phyloP scores from a whole-genome alignment of 192 early-diverging fungal genomes.

The Rhizophagus sp. region DNA sequence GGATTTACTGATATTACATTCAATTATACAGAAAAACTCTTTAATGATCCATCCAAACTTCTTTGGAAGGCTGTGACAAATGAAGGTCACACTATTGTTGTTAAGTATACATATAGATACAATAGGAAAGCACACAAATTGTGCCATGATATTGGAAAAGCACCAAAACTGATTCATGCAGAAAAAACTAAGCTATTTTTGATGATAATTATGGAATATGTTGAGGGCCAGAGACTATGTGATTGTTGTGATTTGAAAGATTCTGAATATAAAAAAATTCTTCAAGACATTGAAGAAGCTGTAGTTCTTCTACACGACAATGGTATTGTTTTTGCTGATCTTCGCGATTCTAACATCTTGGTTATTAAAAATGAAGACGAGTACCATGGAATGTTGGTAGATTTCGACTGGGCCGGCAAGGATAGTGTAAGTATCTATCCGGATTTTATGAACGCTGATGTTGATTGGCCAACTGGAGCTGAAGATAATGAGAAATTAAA shows the following conservation, averaged over 20 bases:
- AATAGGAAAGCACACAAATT: neutral
- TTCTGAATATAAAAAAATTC: neutral
- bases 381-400: constrained; percentile 10
- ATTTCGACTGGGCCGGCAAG: constrained; percentile 7
- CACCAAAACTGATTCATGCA: no score
- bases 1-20: neutral
- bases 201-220: constrained; percentile 21
- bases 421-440: neutral
- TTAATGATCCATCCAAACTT: neutral
- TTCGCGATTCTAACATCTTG: constrained; percentile 11
- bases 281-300: neutral
- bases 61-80: constrained; percentile 5
- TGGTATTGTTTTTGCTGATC: neutral
- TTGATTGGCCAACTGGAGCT: neutral
- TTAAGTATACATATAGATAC: constrained; percentile 3
- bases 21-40: neutral
- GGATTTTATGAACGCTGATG: neutral
- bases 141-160: neutral
- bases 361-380: neutral
- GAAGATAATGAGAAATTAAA: constrained; percentile 1
- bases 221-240: neutral
- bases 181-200: no score
- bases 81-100: neutral
- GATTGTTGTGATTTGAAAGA: neutral
- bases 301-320: neutral